Evolutionary conservation across 1,284 basidiomycete species (phyloP), one percentile per base, ranked within the genome.

Genomic region (Somion occarium): DNA sequence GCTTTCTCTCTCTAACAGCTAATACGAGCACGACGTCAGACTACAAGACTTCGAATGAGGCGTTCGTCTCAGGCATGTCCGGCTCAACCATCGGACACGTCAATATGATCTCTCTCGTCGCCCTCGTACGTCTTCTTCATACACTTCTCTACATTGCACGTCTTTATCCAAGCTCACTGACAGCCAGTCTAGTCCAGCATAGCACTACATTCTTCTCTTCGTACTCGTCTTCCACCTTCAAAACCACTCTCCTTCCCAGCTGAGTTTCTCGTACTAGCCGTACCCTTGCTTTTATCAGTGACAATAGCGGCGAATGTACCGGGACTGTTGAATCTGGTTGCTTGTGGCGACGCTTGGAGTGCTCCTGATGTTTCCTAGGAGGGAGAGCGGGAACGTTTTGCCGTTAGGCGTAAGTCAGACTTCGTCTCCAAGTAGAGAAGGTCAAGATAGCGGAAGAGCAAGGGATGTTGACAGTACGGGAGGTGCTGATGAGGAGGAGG

Each of bases 21-120:
- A n/a, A n/a, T n/a, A n/a, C n/a, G n/a, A n/a, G n/a, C 7, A 34
- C 30, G 7, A 34, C 30, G 7, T 34, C 30, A 7, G 69, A 73
- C 59, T 97, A 97, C 77, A 95, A 93, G 69, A 59, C 75, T 15
- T 82, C 79, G 22, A 98, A 98, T 69, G 90, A 95, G 72, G 84
- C 82, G 0, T 98, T 94, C 63, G 89, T 95, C 44, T 85, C 91
- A 15, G 83, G 85, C 42, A 82, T 81, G 68, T 80, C 78, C 2
- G 95, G 95, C 1, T 89, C 89, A 0, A 83, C 83, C 3, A 74
- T 97, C 9, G 69, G 69, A 2, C 83, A 88, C 61, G 75, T 97
- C 62, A 93, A 94, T 64, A 58, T 80, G 41, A 72, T 96, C 27
- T 91, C 85, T 20, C 62, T 79, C 3, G 83, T 85, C 3, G 85